A percentile compares a stretch with the other conserved stretches of the same genome.
Evolutionary conservation across 2,329 filamentous ascomycete genomes (phyloP).

Genomic region (Mycogone perniciosa): DNA sequence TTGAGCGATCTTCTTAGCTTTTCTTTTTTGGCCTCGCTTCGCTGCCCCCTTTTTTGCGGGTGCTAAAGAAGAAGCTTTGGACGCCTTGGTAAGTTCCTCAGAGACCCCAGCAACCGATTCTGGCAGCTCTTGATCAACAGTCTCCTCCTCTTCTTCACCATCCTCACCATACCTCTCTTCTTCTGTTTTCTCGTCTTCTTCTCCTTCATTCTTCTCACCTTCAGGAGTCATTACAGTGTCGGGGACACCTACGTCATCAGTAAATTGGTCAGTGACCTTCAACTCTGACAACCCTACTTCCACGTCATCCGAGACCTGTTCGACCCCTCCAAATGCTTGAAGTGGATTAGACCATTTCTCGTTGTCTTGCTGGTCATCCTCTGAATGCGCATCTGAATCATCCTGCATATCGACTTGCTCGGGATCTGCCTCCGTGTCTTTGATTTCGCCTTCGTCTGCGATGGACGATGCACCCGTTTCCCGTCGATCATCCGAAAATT

Average conservation of each 20-base stretch:
- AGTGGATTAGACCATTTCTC: constrained; percentile 33
- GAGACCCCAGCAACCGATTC: constrained; percentile 13
- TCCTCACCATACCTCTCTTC: constrained; percentile 17
- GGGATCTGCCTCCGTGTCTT: constrained; percentile 18
- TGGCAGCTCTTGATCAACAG: constrained; percentile 20
- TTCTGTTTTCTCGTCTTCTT: constrained; percentile 21
- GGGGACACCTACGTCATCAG: background rate
- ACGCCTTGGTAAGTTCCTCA: constrained; percentile 15
- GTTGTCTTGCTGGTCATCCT: constrained; percentile 26
- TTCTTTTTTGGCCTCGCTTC: constrained; percentile 71
- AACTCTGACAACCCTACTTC: constrained; percentile 21
- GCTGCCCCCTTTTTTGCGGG: constrained; percentile 33
- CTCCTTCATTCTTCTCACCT: constrained; percentile 12
- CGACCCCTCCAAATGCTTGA: constrained; percentile 24
- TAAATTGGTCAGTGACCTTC: constrained; percentile 17
- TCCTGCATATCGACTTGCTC: constrained; percentile 23
- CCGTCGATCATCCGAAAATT: constrained; percentile 9
- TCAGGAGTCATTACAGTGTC: background rate
- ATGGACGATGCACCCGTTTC: constrained; percentile 11
- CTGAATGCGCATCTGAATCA: constrained; percentile 25
- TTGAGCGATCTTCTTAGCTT: constrained; percentile 77
- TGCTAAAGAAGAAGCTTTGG: constrained; percentile 2
- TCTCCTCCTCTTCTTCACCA: constrained; percentile 13
- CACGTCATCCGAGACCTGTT: constrained; percentile 22
- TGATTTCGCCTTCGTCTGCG: constrained; percentile 21